These are phyloP conservation scores for Globisporangium orthogonon DNA, from an alignment of 352 stramenopile genomes.

Conservation along the genomic window DNA sequence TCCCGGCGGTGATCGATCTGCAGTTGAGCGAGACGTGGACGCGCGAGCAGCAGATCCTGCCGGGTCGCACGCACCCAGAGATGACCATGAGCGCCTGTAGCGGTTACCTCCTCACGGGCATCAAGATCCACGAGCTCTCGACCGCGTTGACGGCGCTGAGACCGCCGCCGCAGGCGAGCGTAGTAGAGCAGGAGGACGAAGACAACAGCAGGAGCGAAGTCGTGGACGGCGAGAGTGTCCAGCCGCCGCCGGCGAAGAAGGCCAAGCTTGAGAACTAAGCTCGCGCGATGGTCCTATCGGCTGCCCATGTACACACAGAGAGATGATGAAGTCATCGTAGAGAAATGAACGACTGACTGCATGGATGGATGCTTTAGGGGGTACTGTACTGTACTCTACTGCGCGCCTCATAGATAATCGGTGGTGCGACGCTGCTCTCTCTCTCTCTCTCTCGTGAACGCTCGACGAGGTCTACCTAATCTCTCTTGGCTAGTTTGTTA, in stretches of 20 bases:
- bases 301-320: no score
- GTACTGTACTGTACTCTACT: no score
- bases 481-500: not conserved
- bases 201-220: no score
- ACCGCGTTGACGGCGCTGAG: not conserved
- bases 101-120: slow-evolving; percentile 92
- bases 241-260: slow-evolving; percentile 9
- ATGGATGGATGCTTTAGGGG: no score
- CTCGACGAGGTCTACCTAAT: no score
- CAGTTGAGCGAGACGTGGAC: slow-evolving; percentile 95
- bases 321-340: no score
- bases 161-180: not conserved
- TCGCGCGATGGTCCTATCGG: no score
- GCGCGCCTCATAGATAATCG: no score
- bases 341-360: no score
- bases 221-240: not conserved
- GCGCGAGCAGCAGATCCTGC: slow-evolving; percentile 92
- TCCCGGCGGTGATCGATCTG: slow-evolving; percentile 89
- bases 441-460: no score
- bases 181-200: no score
- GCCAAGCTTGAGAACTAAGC: slow-evolving; percentile 8
- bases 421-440: no score
- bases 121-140: slow-evolving; percentile 73
- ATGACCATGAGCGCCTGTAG: slow-evolving; percentile 97
- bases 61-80: slow-evolving; percentile 91